Evolutionary conservation across 2,329 filamentous ascomycete genomes (phyloP), one percentile per base, ranked within the genome.

Genomic region (Annulohypoxylon truncatum): DNA sequence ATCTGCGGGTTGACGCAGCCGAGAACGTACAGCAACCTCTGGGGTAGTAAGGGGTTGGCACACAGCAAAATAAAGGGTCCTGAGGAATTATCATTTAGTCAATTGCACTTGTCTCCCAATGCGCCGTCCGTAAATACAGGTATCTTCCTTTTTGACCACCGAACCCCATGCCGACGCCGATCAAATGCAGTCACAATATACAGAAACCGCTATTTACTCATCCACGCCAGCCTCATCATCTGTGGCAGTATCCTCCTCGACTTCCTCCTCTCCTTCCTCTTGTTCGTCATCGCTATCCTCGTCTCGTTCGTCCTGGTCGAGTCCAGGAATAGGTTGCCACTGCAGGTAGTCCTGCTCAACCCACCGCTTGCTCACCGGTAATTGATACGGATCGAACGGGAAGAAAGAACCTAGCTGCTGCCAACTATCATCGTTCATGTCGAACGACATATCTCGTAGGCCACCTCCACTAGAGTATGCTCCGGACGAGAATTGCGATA

Each of bases 341-440:
- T 90, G 84, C 28, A 95, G 85, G 75, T 97, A 97, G 75, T 96
- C 91, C 18, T 87, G 85, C 67, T 94, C 91, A 10, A 99, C 81
- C 96, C 96, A 98, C 64, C 89, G 86, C 79, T 92, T 93, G 78
- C 94, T 97, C 71, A 89, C 84, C 0, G 94, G 94, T 52, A 99
- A 83, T 74, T 95, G 91, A 78, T 98, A 99, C 2, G 96, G 96
- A 76, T 99, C 96, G 75, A 99, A 99, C 0, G 96, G 96, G 75
- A 98, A 99, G 78, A 97, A 97, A 0, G 94, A 92, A 72, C 98
- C 94, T 1, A 99, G 85, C 78, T 97, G 91, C 74, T 95, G 90
- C 74, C 89, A 91, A 67, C 90, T 89, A 71, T 97, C 93, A 63
- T 92, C 91, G 57, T 89, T 86, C 12, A 80, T 77, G 53, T 85